Evolutionary conservation across 208 protist species (phyloP).

Genomic region (Leishmania aethiopica): DNA sequence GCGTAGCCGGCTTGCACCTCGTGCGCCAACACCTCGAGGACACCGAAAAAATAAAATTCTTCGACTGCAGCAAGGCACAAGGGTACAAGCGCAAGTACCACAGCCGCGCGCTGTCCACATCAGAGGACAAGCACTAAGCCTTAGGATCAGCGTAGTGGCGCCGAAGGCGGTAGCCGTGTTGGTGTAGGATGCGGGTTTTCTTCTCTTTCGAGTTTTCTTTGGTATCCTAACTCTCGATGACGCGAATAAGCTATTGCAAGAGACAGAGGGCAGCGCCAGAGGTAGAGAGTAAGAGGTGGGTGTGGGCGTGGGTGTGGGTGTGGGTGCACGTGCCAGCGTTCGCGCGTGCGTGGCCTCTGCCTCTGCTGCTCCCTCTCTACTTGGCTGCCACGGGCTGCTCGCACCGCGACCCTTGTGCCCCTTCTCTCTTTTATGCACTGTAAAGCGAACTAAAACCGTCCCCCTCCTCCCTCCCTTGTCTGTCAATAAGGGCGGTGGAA

Average conservation of each 20-base stretch:
- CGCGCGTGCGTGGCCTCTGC: not conserved
- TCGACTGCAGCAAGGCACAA: slow-evolving; percentile 82
- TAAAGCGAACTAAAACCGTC: not conserved
- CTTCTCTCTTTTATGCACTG: not conserved
- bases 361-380: not conserved
- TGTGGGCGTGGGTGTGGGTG: not conserved
- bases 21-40: slow-evolving; percentile 69
- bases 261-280: not conserved
- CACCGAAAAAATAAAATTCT: slow-evolving; percentile 73
- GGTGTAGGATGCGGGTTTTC: not conserved
- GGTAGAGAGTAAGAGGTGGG: not conserved
- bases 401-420: not conserved
- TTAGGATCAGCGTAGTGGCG: not conserved
- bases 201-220: not conserved
- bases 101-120: slow-evolving; percentile 43
- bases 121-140: slow-evolving; percentile 10
- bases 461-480: not conserved
- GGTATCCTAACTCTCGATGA: not conserved
- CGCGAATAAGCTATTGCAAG: not conserved
- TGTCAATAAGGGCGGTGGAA: not conserved
- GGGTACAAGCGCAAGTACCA: slow-evolving; percentile 87
- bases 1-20: slow-evolving; percentile 71
- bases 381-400: not conserved
- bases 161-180: not conserved
- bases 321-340: not conserved